Base-by-base conservation (phyloP, 2,329 filamentous ascomycete genomes). In the Microsporum canis region DNA sequence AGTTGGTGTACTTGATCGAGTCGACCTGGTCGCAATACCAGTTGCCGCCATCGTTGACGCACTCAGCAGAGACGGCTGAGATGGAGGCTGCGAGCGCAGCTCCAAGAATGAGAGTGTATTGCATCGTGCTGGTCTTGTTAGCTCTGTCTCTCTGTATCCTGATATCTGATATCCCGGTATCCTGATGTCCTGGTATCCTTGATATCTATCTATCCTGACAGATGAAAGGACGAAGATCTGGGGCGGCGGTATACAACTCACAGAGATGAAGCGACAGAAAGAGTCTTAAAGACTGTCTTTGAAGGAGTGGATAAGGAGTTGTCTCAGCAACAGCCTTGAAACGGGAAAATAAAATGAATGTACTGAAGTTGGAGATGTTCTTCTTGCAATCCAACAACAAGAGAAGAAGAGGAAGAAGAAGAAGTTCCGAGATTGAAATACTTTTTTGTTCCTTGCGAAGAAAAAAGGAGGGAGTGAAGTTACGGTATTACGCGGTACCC, bases 1-100 rank as follows among this genome's bases (percentile, higher is more conserved):
- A 80, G 60, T 83, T 82, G 62, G 74, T 73, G 72, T 89, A 91
- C n/a, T 82, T 80, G 72, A 91, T 86, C 57, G 84, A 81, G 61
- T 80, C 74, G 61, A 90, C 85, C 43, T 79, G 69, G 61, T 83
- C 78, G 72, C 86, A 88, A 75, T 86, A 89, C 76, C 75, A 85
- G 72, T 88, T 89, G 63, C 83, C 82, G 29, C 68, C 69, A 61
- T 77, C 71, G 60, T 72, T 62, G 61, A 66, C 49, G 4, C 67
- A 65, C 34, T 60, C 55, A 29, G 67, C 64, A 5, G 63, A 62
- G 57, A 63, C 66, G 57, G 63, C 43, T n/a, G 62, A 53, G 57
- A 67, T 33, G 59, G 63, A 61, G 41, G 62, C 64, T 47, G 64
- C 62, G 27, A 66, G 55, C 8, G 62, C 61, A 58, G 64, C 63